A percentile compares a stretch with the other conserved stretches of the same genome.
phyloP scores from a whole-genome alignment of 108 stramenopile genomes.

The Cyclotella distinguenda region DNA sequence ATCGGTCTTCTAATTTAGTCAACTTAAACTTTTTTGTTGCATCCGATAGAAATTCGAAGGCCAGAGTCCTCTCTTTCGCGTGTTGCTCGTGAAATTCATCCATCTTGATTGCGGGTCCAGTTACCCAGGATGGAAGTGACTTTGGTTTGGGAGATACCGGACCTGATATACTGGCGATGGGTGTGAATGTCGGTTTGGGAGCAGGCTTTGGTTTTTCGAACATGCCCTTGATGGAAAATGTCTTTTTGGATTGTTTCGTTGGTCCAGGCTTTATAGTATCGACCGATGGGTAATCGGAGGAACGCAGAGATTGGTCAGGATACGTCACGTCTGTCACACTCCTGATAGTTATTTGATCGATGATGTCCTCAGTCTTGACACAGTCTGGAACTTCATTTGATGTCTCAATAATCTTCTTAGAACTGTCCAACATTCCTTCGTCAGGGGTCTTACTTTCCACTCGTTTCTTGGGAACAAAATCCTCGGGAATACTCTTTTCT shows the following conservation, averaged over 20 bases:
- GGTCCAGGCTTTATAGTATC: constrained; percentile 32
- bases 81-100: constrained; percentile 43
- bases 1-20: constrained; percentile 50
- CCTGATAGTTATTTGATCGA: neutral
- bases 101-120: constrained; percentile 36
- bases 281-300: constrained; percentile 14
- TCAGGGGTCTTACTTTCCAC: constrained; percentile 7
- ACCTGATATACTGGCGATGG: constrained; percentile 10
- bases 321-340: neutral
- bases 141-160: constrained; percentile 38
- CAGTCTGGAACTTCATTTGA: neutral
- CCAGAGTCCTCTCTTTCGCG: constrained; percentile 38
- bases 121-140: constrained; percentile 43
- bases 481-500: constrained; percentile 31
- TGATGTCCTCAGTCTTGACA: constrained; percentile 8
- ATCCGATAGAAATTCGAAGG: constrained; percentile 41
- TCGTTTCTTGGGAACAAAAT: constrained; percentile 49
- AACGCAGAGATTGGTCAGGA: constrained; percentile 1
- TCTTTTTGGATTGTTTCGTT: constrained; percentile 30
- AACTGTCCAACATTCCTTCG: neutral
- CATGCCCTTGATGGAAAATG: constrained; percentile 52
- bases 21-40: constrained; percentile 37
- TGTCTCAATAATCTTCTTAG: constrained; percentile 10
- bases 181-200: constrained; percentile 18
- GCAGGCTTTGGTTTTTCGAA: constrained; percentile 48